Evolutionary conservation across 208 protist genomes (phyloP).

Genomic region (Lotmaria passim): DNA sequence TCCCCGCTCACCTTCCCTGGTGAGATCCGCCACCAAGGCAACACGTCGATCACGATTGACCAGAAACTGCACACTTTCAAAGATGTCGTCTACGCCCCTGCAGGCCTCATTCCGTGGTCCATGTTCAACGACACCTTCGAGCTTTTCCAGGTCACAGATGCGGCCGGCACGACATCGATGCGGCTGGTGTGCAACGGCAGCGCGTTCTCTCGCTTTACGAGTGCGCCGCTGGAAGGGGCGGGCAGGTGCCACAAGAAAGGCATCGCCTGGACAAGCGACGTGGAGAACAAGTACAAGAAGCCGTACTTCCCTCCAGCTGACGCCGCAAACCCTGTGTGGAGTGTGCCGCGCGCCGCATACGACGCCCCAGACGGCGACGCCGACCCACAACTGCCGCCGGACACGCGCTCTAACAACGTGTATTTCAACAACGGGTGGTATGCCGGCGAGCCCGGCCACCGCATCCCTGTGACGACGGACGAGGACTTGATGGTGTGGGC

Average conservation of each 20-base stretch:
- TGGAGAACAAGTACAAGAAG: constrained; percentile 84
- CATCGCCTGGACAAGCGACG: constrained; percentile 95
- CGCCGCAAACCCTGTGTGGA: constrained; percentile 45
- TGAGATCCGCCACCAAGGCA: constrained; percentile 40
- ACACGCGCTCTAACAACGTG: constrained; percentile 55
- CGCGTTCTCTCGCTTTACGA: constrained; percentile 72
- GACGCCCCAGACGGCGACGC: constrained; percentile 26
- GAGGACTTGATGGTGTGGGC: constrained; percentile 99
- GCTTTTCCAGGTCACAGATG: constrained; percentile 38
- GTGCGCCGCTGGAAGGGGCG: constrained; percentile 47
- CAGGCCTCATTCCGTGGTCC: constrained; percentile 96
- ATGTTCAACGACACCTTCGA: constrained; percentile 98
- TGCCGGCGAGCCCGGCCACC: constrained; percentile 77
- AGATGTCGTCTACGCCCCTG: constrained; percentile 93
- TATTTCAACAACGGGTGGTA: constrained; percentile 91
- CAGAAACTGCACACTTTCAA: constrained; percentile 32
- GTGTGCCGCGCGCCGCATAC: constrained; percentile 48
- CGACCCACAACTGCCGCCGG: constrained; percentile 10
- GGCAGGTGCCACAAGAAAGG: constrained; percentile 87
- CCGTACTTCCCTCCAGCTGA: constrained; percentile 38
- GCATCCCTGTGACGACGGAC: constrained; percentile 88
- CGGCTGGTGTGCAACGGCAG: constrained; percentile 78
- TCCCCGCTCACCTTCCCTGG: constrained; percentile 68
- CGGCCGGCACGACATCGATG: background rate
- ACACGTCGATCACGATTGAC: constrained; percentile 26